Base-by-base conservation (phyloP, 106 monocot species). In the Triglochin maritima region DNA sequence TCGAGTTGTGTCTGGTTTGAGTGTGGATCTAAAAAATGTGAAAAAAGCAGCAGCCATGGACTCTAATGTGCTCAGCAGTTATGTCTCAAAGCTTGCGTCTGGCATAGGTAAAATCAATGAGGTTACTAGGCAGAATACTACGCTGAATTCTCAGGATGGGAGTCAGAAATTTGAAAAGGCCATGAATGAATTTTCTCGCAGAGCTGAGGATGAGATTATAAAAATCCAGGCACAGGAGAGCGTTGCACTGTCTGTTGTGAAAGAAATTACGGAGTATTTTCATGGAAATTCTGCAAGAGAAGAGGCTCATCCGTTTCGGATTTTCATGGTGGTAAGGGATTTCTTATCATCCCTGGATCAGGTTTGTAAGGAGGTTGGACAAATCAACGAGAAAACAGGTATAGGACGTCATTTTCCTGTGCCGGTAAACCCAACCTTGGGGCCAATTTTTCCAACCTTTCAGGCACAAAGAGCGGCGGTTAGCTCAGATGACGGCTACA, bases 201-300 rank as follows among this genome's bases (percentile, higher is more conserved):
- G 80, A 63, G 86, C 86, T 2, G 93, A 94, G 76, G 89, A 82
- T 44, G 79, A 81, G 50, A 82, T 94, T 45, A 82, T 84, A 49
- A 80, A 67, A 57, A 74, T 94, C 48, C 86, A 89, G 66, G 89
- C 82, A 6, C 82, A 86, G 42, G 93, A 94, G 79, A 89, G 84
- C 43, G 86, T 86, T 6, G 84, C 89, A 2, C 56, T 86, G 4
- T 81, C 86, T 11, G 60, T 89, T 16, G 93, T 94, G 0, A 94
- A 94, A 77, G 93, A 94, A 61, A 86, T 89, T 67, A 94, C 89
- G 0, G 89, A 94, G 72, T 94, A 94, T 52, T 94, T 94, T 67
- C 89, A 94, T 64, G 93, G 93, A 8, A 79, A 89, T 64, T 89
- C 89, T 2, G 84, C 78, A 1, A 86, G 73, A 51, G 93, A 89